These are phyloP conservation scores for Carallia brachiata DNA, from an alignment of 345 rosid genomes.

Conservation along the genomic window DNA sequence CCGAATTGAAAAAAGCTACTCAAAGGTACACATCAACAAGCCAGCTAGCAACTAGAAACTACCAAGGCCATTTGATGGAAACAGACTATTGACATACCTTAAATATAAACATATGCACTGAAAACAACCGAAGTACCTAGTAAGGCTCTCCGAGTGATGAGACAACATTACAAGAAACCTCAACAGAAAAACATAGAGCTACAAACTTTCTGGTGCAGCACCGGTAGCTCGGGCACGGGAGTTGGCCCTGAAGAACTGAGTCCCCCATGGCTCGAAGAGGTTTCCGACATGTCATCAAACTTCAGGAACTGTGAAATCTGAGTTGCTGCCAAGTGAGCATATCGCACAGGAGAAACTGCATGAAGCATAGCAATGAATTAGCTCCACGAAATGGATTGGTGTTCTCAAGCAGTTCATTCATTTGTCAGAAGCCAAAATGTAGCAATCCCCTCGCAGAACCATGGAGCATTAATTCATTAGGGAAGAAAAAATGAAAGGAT, in stretches of 20 bases:
- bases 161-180: neutral
- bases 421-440: neutral
- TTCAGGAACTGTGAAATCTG: constrained; percentile 26
- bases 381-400: neutral
- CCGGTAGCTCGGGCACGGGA: constrained; percentile 29
- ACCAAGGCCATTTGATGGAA: too few species aligned
- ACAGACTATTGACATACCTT: too few species aligned
- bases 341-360: constrained; percentile 27
- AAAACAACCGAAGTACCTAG: too few species aligned
- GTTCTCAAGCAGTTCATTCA: neutral
- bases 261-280: constrained; percentile 24
- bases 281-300: constrained; percentile 29
- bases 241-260: constrained; percentile 15
- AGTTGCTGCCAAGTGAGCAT: constrained; percentile 30
- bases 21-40: too few species aligned
- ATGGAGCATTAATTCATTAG: neutral
- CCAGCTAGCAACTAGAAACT: too few species aligned
- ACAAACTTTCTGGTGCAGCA: constrained; percentile 18
- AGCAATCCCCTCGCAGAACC: neutral
- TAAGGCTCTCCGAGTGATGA: too few species aligned
- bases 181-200: constrained; percentile 42
- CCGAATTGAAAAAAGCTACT: too few species aligned
- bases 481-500: neutral
- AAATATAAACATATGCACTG: too few species aligned
- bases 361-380: neutral